These are phyloP conservation scores for Coniosporium apollinis DNA, from an alignment of 495 filamentous ascomycete species.

Conservation along the genomic window DNA sequence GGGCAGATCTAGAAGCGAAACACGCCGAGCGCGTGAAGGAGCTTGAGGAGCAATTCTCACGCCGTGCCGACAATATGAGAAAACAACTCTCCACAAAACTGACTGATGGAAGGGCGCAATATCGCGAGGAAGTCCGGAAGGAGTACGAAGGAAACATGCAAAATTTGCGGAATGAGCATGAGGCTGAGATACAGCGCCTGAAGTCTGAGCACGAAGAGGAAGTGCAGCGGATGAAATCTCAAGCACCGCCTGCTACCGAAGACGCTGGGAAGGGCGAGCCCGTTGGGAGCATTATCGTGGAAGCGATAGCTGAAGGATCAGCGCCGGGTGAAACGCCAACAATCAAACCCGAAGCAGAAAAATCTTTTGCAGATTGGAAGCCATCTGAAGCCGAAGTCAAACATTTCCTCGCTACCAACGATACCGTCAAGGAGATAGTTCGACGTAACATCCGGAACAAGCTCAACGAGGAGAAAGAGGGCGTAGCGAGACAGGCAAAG, in stretches of 20 bases:
- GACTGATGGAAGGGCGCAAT: conserved; percentile 35
- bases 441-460: conserved; percentile 46
- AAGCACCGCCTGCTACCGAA: conserved; percentile 5
- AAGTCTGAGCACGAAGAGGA: conserved; percentile 51
- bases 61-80: conserved; percentile 58
- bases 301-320: not conserved
- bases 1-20: conserved; percentile 21
- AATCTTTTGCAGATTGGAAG: too few relatives aligned
- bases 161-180: conserved; percentile 29
- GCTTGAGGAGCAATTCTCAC: conserved; percentile 44
- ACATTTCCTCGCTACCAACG: conserved; percentile 45
- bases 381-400: conserved; percentile 48
- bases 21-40: conserved; percentile 36
- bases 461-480: conserved; percentile 40
- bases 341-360: conserved; percentile 11
- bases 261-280: conserved; percentile 3
- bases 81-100: conserved; percentile 51
- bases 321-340: not conserved
- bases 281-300: not conserved
- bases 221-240: conserved; percentile 19
- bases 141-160: conserved; percentile 29
- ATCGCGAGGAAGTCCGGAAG: conserved; percentile 29
- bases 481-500: conserved; percentile 17
- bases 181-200: conserved; percentile 45
- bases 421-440: conserved; percentile 47